These are phyloP conservation scores for Pythium phragmitis DNA, from an alignment of 352 stramenopile species.

Conservation along the genomic window DNA sequence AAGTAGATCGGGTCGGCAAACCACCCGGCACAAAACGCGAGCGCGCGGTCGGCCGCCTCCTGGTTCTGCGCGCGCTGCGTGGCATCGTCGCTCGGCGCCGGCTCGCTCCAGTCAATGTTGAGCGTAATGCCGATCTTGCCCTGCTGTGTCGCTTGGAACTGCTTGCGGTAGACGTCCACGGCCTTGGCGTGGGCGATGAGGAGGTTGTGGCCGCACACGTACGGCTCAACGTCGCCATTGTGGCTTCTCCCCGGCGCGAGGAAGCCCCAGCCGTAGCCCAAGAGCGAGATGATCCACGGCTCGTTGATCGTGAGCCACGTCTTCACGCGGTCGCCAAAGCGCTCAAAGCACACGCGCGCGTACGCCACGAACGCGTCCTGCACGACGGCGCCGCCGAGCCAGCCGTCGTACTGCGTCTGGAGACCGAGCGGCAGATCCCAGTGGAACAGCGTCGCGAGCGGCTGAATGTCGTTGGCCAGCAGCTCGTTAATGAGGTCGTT, in stretches of 20 bases:
- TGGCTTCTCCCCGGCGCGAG: conserved; percentile 36
- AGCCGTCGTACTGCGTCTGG: conserved; percentile 63
- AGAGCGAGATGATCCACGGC: conserved; percentile 52
- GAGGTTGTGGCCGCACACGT: conserved; percentile 81
- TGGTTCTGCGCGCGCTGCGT: conserved; percentile 51
- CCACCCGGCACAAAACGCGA: conserved; percentile 89
- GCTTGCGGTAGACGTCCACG: conserved; percentile 74
- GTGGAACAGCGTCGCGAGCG: conserved; percentile 94
- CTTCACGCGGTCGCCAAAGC: conserved; percentile 90
- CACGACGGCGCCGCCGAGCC: conserved; percentile 52
- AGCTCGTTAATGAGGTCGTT: conserved; percentile 89
- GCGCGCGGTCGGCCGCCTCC: conserved; percentile 75
- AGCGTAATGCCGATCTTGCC: conserved; percentile 92
- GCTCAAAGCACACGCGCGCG: conserved; percentile 83
- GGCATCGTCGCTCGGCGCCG: conserved; percentile 43
- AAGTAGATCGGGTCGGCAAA: conserved; percentile 91
- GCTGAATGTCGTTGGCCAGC: conserved; percentile 62
- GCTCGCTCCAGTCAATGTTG: conserved; percentile 89
- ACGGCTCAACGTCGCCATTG: conserved; percentile 22
- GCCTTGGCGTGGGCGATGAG: conserved; percentile 85
- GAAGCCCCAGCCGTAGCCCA: conserved; percentile 57
- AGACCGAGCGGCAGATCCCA: conserved; percentile 93
- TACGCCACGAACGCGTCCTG: conserved; percentile 78
- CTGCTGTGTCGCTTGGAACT: conserved; percentile 35
- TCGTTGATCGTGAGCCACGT: conserved; percentile 87